Conservation (phyloP, 352 stramenopile genomes). For the Aphanomyces stellatus region DNA sequence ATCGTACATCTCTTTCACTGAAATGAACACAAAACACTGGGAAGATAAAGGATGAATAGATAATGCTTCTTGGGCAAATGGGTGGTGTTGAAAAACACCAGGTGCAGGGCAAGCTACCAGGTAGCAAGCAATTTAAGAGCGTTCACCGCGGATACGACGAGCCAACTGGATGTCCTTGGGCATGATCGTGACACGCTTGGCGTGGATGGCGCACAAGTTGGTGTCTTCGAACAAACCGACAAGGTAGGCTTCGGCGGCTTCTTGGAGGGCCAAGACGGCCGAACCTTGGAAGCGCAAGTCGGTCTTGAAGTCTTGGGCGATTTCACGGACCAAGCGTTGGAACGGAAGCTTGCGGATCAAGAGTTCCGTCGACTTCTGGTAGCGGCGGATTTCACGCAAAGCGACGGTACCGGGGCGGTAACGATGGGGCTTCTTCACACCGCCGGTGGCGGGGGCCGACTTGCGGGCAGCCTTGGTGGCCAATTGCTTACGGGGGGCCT, state of each 20-base stretch:
- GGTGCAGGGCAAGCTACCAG: slow-evolving; percentile 1
- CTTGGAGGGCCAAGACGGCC: slow-evolving; percentile 30
- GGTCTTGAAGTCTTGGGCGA: slow-evolving; percentile 70
- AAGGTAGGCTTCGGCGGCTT: slow-evolving; percentile 25
- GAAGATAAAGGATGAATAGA: neutral
- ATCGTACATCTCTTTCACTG: too few species aligned
- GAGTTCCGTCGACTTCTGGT: slow-evolving; percentile 84
- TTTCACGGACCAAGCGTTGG: slow-evolving; percentile 68
- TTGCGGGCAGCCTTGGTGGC: slow-evolving; percentile 30
- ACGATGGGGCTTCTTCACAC: slow-evolving; percentile 34
- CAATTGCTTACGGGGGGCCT: slow-evolving; percentile 27
- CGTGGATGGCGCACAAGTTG: slow-evolving; percentile 92
- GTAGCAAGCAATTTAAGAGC: slow-evolving; percentile 17
- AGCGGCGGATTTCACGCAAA: slow-evolving; percentile 78
- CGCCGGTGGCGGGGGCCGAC: slow-evolving; percentile 26
- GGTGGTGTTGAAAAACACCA: slow-evolving; percentile 30
- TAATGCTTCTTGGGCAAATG: slow-evolving; percentile 8
- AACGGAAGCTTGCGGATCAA: slow-evolving; percentile 79
- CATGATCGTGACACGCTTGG: slow-evolving; percentile 92
- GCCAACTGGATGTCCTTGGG: slow-evolving; percentile 45
- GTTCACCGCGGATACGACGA: slow-evolving; percentile 20
- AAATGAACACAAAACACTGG: too few species aligned
- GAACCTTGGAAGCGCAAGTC: slow-evolving; percentile 71
- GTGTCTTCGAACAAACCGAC: slow-evolving; percentile 84
- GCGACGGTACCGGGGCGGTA: slow-evolving; percentile 78